These are phyloP conservation scores for Cercospora sp. DNA, from an alignment of 2,329 filamentous ascomycete genomes.

Conservation along the genomic window DNA sequence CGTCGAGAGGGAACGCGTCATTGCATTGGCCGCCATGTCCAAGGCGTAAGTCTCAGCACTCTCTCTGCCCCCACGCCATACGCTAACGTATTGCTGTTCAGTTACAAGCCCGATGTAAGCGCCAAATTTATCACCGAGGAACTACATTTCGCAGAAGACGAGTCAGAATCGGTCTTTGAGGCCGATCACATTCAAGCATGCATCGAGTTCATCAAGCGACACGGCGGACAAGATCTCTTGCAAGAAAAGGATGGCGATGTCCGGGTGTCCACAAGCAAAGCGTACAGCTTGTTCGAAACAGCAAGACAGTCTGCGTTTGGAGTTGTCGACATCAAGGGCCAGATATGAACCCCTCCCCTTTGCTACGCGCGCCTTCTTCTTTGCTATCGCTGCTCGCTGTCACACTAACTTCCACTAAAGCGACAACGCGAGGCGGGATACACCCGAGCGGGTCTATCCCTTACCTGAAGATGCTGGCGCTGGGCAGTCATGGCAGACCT, in stretches of 20 bases:
- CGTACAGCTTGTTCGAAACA: conserved; percentile 69
- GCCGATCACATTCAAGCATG: conserved; percentile 50
- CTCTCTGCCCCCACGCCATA: background rate
- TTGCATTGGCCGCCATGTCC: conserved; percentile 88
- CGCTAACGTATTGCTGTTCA: conserved; percentile 55
- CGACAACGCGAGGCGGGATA: background rate
- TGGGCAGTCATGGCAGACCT: background rate
- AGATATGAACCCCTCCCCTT: conserved; percentile 61
- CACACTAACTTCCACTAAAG: conserved; percentile 11
- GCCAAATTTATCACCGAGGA: conserved; percentile 93
- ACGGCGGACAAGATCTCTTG: conserved; percentile 73
- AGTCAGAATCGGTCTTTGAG: conserved; percentile 54
- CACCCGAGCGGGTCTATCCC: background rate
- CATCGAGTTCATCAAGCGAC: conserved; percentile 83
- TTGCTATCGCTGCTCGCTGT: background rate
- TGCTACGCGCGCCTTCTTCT: background rate
- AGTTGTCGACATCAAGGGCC: conserved; percentile 94
- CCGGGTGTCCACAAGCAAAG: conserved; percentile 72
- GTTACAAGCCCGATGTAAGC: conserved; percentile 88
- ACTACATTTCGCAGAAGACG: conserved; percentile 90
- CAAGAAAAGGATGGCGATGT: conserved; percentile 70
- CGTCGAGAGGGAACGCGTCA: conserved; percentile 86
- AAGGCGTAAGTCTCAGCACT: conserved; percentile 72
- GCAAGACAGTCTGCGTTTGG: conserved; percentile 74
- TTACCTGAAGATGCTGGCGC: background rate